Base-by-base conservation (phyloP, 345 rosid species). In the Punica granatum region DNA sequence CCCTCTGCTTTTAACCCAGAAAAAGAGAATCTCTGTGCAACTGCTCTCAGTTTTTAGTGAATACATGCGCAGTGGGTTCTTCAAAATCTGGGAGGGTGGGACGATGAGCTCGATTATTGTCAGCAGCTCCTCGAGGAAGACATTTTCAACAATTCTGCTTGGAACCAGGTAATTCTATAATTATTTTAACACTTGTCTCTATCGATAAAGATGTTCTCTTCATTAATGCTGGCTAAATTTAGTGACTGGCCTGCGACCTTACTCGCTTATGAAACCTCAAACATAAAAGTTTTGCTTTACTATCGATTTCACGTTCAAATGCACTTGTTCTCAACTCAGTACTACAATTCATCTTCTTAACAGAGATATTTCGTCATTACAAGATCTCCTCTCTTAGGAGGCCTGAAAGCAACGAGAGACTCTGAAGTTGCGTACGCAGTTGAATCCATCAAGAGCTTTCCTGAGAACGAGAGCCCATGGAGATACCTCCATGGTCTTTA, bases 381-480 rank as follows among this genome's bases (percentile, higher is more conserved):
- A 53, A 71, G 60, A 76, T 89, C 92, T 78, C 92, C 96, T 26
- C 70, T 73, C 2, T 77, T 75, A 73, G 92, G 97, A 73, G 96
- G 92, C 72, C 75, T 85, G 32, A 69, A 73, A 69, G 88, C 87
- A 71, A 79, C 82, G 87, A 86, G 92, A 77, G 86, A 77, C 48
- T 82, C 95, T 26, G 97, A 93, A 88, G 90, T 85, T 48, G 81
- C 73, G 64, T 93, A 80, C 76, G 77, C 91, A 30, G 64, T 82
- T 26, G 75, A 86, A 64, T 90, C 95, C 66, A 86, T 93, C 62
- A 14, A 80, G 53, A 59, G 67, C 7, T 73, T 77, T 70, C 92
- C 96, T 0, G 88, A 79, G 56, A 94, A 94, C 16, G 97, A 91
- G 81, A 86, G 97, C 71, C 86, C 95, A 11, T 91, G 97, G 96